These are phyloP conservation scores for Sphenostylis stenocarpa DNA, from an alignment of 306 rosid species.

Conservation along the genomic window DNA sequence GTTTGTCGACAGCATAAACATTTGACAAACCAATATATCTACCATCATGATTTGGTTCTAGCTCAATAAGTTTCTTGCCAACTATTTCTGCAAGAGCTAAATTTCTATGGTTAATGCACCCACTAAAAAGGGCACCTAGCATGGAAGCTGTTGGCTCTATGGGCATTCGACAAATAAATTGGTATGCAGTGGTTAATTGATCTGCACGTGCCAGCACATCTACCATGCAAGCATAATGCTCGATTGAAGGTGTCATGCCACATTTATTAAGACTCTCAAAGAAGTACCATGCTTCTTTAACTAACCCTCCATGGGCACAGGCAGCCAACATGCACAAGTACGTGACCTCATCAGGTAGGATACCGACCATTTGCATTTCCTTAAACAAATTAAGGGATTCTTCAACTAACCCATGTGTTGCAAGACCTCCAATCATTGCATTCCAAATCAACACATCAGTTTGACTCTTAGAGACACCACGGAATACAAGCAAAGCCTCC, in stretches of 20 bases:
- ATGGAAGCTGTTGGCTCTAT: slow-evolving; percentile 65
- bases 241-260: slow-evolving; percentile 55
- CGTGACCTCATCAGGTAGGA: slow-evolving; percentile 70
- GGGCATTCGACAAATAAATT: slow-evolving; percentile 64
- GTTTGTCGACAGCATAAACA: slow-evolving; percentile 59
- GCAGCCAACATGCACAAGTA: slow-evolving; percentile 74
- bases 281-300: slow-evolving; percentile 71
- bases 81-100: slow-evolving; percentile 63
- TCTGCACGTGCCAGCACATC: slow-evolving; percentile 77
- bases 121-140: slow-evolving; percentile 73
- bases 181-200: slow-evolving; percentile 56
- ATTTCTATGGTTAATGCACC: slow-evolving; percentile 68
- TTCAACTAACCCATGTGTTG: slow-evolving; percentile 64
- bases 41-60: slow-evolving; percentile 80
- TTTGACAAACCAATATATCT: slow-evolving; percentile 75
- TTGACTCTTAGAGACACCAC: slow-evolving; percentile 32
- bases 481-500: slow-evolving; percentile 65
- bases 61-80: slow-evolving; percentile 74
- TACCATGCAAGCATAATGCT: slow-evolving; percentile 82
- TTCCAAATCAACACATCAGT: slow-evolving; percentile 81
- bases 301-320: slow-evolving; percentile 81
- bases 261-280: slow-evolving; percentile 53
- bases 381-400: slow-evolving; percentile 54
- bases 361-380: slow-evolving; percentile 60
- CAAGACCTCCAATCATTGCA: slow-evolving; percentile 79